Percentiles rank a stretch among this genome's conserved stretches.
These are phyloP conservation scores for Medicago ruthenica DNA, from an alignment of 306 rosid species.

Conservation along the genomic window DNA sequence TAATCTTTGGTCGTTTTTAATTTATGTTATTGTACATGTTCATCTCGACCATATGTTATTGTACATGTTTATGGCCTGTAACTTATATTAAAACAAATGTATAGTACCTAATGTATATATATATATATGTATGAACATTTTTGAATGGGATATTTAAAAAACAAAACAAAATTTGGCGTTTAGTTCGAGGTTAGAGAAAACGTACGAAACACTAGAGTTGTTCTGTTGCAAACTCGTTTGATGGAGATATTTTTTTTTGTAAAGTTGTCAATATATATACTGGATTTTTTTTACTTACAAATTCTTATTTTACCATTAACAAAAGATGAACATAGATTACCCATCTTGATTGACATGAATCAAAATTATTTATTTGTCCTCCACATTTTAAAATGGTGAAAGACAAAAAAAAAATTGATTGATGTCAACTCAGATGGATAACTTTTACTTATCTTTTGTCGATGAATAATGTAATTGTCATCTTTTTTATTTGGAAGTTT, in stretches of 20 bases:
- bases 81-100: neutral
- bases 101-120: too few relatives aligned
- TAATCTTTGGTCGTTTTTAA: neutral
- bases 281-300: neutral
- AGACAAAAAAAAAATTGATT: too few relatives aligned
- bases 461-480: too few relatives aligned
- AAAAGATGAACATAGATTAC: neutral
- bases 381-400: too few relatives aligned
- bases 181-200: constrained; percentile 25
- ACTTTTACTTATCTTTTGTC: too few relatives aligned
- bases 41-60: neutral
- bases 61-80: neutral
- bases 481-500: neutral
- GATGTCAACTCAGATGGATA: too few relatives aligned
- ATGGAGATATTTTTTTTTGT: neutral
- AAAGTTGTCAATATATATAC: too few relatives aligned
- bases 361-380: too few relatives aligned
- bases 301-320: constrained; percentile 7
- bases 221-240: neutral
- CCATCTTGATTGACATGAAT: neutral
- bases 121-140: too few relatives aligned
- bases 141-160: too few relatives aligned
- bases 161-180: constrained; percentile 25
- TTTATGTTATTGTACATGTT: neutral
- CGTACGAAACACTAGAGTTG: constrained; percentile 6